phyloP scores from a whole-genome alignment of 164 flowering plant species.

The Vitis rotundifolia region DNA sequence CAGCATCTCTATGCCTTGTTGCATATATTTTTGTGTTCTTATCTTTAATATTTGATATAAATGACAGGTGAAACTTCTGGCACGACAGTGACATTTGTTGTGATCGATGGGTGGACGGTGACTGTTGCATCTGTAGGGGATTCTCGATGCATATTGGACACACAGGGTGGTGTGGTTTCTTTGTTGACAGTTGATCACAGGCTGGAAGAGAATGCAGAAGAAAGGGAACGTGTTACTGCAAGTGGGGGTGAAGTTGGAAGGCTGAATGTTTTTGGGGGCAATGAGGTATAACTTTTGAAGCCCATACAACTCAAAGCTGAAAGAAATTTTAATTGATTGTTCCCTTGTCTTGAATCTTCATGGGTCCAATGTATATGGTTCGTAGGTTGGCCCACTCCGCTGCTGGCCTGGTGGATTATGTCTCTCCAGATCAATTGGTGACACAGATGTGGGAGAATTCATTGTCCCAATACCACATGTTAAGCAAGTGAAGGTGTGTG shows the following conservation, averaged over 20 bases:
- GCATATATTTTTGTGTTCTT: slow-evolving; percentile 11
- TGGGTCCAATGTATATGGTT: slow-evolving; percentile 8
- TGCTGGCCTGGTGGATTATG: slow-evolving; percentile 98
- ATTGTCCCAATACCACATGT: slow-evolving; percentile 93
- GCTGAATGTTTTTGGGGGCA: slow-evolving; percentile 77
- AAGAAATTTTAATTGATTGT: slow-evolving; percentile 1
- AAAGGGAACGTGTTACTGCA: slow-evolving; percentile 88
- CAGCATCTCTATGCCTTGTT: neutral
- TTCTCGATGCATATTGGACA: slow-evolving; percentile 84
- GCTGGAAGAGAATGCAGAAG: slow-evolving; percentile 85
- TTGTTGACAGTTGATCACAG: slow-evolving; percentile 89
- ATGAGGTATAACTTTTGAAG: slow-evolving; percentile 44
- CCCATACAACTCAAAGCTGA: neutral
- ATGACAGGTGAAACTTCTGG: slow-evolving; percentile 83
- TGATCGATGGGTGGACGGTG: slow-evolving; percentile 85
- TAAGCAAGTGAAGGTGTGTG: slow-evolving; percentile 87
- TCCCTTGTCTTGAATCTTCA: neutral
- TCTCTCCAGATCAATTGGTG: slow-evolving; percentile 91
- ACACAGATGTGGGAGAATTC: slow-evolving; percentile 86
- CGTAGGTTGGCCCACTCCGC: slow-evolving; percentile 88
- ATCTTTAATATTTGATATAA: neutral
- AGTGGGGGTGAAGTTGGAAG: slow-evolving; percentile 97
- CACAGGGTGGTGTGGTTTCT: slow-evolving; percentile 78
- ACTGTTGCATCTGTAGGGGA: slow-evolving; percentile 94
- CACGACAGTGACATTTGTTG: slow-evolving; percentile 86